Percentiles rank a stretch among this genome's conserved stretches.
Conservation (phyloP, 2,329 filamentous ascomycete genomes). For the Plectosphaerella sp. region DNA sequence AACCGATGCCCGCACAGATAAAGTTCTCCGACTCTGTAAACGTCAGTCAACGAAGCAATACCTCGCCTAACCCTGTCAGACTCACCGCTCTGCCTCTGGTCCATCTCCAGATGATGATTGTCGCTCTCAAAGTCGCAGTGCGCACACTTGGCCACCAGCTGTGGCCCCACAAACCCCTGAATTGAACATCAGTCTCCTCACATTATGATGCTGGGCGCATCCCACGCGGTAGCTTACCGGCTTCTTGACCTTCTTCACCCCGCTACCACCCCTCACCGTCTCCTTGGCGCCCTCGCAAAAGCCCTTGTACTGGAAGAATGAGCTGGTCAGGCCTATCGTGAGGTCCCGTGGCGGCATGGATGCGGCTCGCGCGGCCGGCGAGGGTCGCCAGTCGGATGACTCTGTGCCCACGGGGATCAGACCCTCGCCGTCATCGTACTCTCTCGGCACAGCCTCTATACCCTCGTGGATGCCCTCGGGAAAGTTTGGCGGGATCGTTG, state of each 20-base stretch:
- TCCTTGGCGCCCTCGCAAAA: conserved; percentile 53
- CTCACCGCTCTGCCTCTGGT: conserved; percentile 44
- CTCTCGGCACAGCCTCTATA: conserved; percentile 5
- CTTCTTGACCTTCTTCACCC: conserved; percentile 46
- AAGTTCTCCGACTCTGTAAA: conserved; percentile 41
- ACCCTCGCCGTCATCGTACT: conserved; percentile 20
- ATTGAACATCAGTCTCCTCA: not conserved
- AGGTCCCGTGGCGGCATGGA: conserved; percentile 26
- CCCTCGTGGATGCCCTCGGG: conserved; percentile 8
- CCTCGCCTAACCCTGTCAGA: not conserved
- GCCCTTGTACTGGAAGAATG: conserved; percentile 48
- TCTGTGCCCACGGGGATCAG: conserved; percentile 30
- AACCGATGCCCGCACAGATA: conserved; percentile 38
- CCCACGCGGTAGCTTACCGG: conserved; percentile 28
- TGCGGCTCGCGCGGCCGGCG: conserved; percentile 8
- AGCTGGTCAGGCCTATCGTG: conserved; percentile 39
- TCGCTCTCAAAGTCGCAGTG: conserved; percentile 51
- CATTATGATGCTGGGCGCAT: not conserved
- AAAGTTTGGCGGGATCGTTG: conserved; percentile 6
- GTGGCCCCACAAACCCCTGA: conserved; percentile 35
- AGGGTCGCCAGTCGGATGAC: conserved; percentile 9
- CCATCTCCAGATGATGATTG: conserved; percentile 46
- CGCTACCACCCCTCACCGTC: conserved; percentile 40
- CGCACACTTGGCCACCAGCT: conserved; percentile 45
- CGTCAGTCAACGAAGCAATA: not conserved